These are phyloP conservation scores for Phaseolus coccineus DNA, from an alignment of 331 rosid species.

Conservation along the genomic window DNA sequence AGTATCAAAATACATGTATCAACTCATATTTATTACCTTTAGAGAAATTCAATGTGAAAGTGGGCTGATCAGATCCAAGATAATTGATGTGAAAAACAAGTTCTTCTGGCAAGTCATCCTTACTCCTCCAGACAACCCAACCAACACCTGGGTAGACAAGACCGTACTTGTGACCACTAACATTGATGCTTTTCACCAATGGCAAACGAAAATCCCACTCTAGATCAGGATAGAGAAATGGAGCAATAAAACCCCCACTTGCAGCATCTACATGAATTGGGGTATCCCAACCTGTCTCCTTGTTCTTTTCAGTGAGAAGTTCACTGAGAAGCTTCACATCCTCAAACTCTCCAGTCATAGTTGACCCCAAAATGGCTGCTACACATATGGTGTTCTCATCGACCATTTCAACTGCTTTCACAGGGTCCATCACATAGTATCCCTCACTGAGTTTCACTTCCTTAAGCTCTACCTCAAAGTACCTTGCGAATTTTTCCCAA, in stretches of 20 bases:
- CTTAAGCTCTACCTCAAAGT: conserved; percentile 94
- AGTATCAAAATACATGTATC: neutral
- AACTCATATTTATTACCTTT: conserved; percentile 62
- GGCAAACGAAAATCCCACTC: conserved; percentile 94
- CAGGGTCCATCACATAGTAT: conserved; percentile 89
- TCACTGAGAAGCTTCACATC: conserved; percentile 80
- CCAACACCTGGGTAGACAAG: conserved; percentile 96
- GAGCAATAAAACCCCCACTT: conserved; percentile 95
- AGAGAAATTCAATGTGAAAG: conserved; percentile 96
- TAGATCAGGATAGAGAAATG: conserved; percentile 75
- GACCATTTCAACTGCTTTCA: conserved; percentile 83
- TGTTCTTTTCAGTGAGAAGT: conserved; percentile 73
- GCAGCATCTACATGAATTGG: conserved; percentile 97
- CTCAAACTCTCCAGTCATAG: conserved; percentile 87
- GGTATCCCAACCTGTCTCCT: conserved; percentile 81
- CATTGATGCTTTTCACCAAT: conserved; percentile 86
- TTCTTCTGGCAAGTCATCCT: conserved; percentile 84
- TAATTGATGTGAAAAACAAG: conserved; percentile 91
- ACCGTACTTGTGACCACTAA: conserved; percentile 95
- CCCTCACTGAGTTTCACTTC: conserved; percentile 85
- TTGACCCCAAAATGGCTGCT: conserved; percentile 92
- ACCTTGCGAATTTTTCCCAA: conserved; percentile 96
- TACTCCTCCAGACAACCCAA: conserved; percentile 93
- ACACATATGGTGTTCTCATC: conserved; percentile 98
- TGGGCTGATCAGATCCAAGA: conserved; percentile 97